Conservation (phyloP, 768 basidiomycete species). For the Suillus weaverae region DNA sequence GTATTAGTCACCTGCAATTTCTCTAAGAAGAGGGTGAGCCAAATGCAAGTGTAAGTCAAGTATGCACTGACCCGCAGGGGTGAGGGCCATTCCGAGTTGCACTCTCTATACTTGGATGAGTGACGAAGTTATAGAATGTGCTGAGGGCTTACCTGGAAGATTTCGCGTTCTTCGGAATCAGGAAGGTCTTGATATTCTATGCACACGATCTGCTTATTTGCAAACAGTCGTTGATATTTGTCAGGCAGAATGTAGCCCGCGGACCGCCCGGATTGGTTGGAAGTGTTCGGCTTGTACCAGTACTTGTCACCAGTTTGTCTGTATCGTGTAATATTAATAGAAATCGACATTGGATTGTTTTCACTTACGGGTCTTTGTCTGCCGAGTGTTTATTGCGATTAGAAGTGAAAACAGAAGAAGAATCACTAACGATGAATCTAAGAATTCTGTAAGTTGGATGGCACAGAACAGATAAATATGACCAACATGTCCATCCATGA, state of each 20-base stretch:
- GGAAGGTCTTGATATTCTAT: conserved; percentile 70
- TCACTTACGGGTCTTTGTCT: conserved; percentile 49
- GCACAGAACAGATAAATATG: conserved; percentile 5
- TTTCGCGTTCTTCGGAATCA: conserved; percentile 60
- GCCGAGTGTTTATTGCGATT: conserved; percentile 1
- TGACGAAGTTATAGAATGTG: neutral
- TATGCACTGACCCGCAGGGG: conserved; percentile 53
- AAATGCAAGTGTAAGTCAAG: neutral
- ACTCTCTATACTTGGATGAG: conserved; percentile 51
- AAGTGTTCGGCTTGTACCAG: conserved; percentile 43
- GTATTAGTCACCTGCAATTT: conserved; percentile 67
- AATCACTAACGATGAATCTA: conserved; percentile 57
- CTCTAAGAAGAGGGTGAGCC: conserved; percentile 37
- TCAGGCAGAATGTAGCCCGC: conserved; percentile 47
- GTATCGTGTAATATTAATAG: neutral
- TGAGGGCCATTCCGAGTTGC: conserved; percentile 76
- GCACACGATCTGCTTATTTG: conserved; percentile 77
- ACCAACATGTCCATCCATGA: conserved; percentile 70
- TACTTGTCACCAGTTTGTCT: conserved; percentile 42
- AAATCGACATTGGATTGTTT: neutral
- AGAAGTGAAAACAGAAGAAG: neutral
- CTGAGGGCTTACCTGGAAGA: conserved; percentile 60
- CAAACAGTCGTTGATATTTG: conserved; percentile 57
- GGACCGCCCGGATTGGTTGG: conserved; percentile 13
- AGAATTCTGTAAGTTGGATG: conserved; percentile 2